A percentile compares a stretch with the other conserved stretches of the same genome.
Evolutionary conservation across 1,139 yeast genomes (phyloP).

Genomic region (Blastobotrys petasosporus): DNA sequence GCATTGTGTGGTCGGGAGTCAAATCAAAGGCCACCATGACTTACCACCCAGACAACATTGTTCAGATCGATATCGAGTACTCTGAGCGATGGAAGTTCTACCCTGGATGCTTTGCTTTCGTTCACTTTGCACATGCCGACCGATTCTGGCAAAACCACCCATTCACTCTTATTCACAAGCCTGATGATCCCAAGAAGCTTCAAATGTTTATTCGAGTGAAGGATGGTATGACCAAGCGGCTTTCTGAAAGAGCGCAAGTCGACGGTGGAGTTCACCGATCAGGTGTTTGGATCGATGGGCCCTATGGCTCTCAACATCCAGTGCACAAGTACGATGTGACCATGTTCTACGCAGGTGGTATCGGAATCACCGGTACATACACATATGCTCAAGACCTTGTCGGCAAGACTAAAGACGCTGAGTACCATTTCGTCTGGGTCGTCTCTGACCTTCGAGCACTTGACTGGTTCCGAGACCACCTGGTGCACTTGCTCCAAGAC

Average conservation of each 20-base stretch:
- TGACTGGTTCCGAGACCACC: slow-evolving; percentile 19
- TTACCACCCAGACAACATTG: slow-evolving; percentile 24
- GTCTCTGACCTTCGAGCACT: slow-evolving; percentile 14
- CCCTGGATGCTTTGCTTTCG: slow-evolving; percentile 57
- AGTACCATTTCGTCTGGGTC: slow-evolving; percentile 19
- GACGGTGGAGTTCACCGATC: slow-evolving; percentile 5
- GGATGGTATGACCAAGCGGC: slow-evolving; percentile 4
- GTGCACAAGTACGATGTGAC: slow-evolving; percentile 46
- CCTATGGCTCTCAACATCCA: slow-evolving; percentile 49
- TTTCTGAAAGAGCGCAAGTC: not conserved
- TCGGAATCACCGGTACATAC: slow-evolving; percentile 55
- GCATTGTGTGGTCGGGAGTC: slow-evolving; percentile 40
- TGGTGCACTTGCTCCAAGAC: slow-evolving; percentile 11
- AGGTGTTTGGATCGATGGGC: slow-evolving; percentile 45
- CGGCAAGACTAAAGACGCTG: slow-evolving; percentile 3
- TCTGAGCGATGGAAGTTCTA: slow-evolving; percentile 37
- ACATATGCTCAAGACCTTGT: slow-evolving; percentile 18
- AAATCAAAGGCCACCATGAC: slow-evolving; percentile 37
- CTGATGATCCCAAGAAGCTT: slow-evolving; percentile 22
- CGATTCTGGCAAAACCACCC: slow-evolving; percentile 63
- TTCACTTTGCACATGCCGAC: slow-evolving; percentile 42
- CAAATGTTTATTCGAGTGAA: slow-evolving; percentile 32
- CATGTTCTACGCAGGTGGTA: slow-evolving; percentile 56
- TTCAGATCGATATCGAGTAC: slow-evolving; percentile 27
- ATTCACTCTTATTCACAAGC: slow-evolving; percentile 44